phyloP scores from a whole-genome alignment of 108 stramenopile species.

The Hondaea fermentalgiana region DNA sequence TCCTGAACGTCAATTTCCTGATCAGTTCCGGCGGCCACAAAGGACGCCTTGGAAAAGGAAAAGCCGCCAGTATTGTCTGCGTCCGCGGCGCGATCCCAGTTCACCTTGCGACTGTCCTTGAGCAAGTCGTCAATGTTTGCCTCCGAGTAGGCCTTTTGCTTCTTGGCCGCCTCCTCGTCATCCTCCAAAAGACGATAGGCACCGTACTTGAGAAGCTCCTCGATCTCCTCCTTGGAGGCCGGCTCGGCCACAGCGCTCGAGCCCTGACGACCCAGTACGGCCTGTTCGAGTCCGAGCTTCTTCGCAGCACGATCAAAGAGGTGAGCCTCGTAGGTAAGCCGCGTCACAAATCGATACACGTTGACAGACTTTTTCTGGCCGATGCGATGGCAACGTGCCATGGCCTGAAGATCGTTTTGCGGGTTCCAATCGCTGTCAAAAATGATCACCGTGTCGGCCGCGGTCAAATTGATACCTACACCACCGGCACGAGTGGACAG shows the following conservation, averaged over 20 bases:
- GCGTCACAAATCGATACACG: slow-evolving; percentile 83
- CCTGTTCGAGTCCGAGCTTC: slow-evolving; percentile 96
- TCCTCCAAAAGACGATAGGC: slow-evolving; percentile 75
- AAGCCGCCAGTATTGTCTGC: not conserved
- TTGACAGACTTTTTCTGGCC: slow-evolving; percentile 88
- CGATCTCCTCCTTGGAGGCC: slow-evolving; percentile 75
- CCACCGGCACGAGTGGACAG: slow-evolving; percentile 90
- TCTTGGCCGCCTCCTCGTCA: slow-evolving; percentile 38
- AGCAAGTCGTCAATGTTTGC: slow-evolving; percentile 82
- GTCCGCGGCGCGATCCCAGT: not conserved
- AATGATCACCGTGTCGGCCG: slow-evolving; percentile 88
- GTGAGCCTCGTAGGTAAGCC: slow-evolving; percentile 90
- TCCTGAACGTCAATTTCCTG: slow-evolving; percentile 74
- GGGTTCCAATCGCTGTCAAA: slow-evolving; percentile 95
- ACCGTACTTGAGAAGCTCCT: slow-evolving; percentile 77
- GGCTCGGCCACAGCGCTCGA: slow-evolving; percentile 75
- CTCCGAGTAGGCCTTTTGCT: slow-evolving; percentile 63
- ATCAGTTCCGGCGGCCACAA: slow-evolving; percentile 53
- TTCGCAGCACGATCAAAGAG: slow-evolving; percentile 92
- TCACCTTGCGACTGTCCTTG: slow-evolving; percentile 20
- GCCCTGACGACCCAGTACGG: slow-evolving; percentile 56
- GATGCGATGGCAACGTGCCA: slow-evolving; percentile 87
- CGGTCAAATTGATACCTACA: slow-evolving; percentile 87
- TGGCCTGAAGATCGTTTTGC: slow-evolving; percentile 91
- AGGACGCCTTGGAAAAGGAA: slow-evolving; percentile 77